phyloP scores from a whole-genome alignment of 306 rosid genomes.

The Psophocarpus tetragonolobus region DNA sequence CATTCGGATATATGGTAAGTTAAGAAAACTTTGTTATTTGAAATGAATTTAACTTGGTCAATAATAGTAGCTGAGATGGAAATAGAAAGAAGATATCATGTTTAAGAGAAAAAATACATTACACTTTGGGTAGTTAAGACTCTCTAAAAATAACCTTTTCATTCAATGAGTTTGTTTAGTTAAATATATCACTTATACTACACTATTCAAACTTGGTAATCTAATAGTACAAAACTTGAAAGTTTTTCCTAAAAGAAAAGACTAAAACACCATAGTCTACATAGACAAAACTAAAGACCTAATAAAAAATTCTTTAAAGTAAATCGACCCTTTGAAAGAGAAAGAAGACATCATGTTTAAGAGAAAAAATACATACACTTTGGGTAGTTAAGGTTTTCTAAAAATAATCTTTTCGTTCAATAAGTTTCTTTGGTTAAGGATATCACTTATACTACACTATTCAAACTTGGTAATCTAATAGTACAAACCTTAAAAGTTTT shows the following conservation, averaged over 20 bases:
- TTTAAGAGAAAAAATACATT: not conserved
- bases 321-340: not conserved
- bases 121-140: not conserved
- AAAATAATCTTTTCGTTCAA: not conserved
- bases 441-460: not conserved
- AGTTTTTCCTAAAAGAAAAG: not conserved
- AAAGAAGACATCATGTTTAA: not conserved
- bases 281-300: not conserved
- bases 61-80: not conserved
- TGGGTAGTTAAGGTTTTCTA: not conserved
- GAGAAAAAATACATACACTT: not conserved
- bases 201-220: not conserved
- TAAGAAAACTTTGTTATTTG: not conserved
- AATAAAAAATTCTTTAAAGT: not conserved
- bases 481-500: not conserved
- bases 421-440: not conserved
- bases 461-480: not conserved
- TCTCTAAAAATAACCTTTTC: not conserved
- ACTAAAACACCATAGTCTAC: not conserved
- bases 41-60: not conserved
- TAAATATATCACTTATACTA: not conserved
- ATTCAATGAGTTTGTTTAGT: not conserved
- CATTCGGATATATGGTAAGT: not conserved
- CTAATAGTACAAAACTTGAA: not conserved
- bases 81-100: not conserved